These are phyloP conservation scores for Salvia splendens DNA, from an alignment of 257 asterid species.

Conservation along the genomic window DNA sequence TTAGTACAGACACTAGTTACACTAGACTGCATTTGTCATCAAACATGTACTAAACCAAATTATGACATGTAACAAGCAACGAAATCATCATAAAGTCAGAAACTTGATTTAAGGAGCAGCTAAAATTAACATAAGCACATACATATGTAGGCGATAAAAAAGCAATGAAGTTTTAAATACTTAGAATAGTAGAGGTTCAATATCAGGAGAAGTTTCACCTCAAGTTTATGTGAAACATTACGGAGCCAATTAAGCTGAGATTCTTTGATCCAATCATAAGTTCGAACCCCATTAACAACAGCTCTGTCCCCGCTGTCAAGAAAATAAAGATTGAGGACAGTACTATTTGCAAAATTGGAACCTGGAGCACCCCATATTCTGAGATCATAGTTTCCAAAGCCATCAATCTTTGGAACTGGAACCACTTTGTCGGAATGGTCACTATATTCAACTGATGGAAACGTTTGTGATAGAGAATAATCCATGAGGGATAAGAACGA, in stretches of 20 bases:
- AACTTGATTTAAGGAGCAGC: not conserved
- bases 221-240: slow-evolving; percentile 42
- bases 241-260: slow-evolving; percentile 92
- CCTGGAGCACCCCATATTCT: slow-evolving; percentile 76
- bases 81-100: not conserved
- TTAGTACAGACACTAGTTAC: not conserved
- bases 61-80: not conserved
- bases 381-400: slow-evolving; percentile 86
- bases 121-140: not conserved
- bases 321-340: slow-evolving; percentile 74
- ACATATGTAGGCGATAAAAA: not conserved
- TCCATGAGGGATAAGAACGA: slow-evolving; percentile 91
- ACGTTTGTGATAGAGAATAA: slow-evolving; percentile 76
- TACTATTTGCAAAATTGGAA: slow-evolving; percentile 63
- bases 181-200: not conserved
- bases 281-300: slow-evolving; percentile 59
- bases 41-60: not conserved
- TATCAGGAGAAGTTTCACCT: slow-evolving; percentile 47
- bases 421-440: slow-evolving; percentile 34
- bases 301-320: slow-evolving; percentile 96
- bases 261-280: slow-evolving; percentile 92
- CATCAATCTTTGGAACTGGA: slow-evolving; percentile 49
- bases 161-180: not conserved
- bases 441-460: slow-evolving; percentile 54
- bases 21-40: not conserved